phyloP scores from a whole-genome alignment of 176 grass and related monocot species.

The Dactylis glomerata region DNA sequence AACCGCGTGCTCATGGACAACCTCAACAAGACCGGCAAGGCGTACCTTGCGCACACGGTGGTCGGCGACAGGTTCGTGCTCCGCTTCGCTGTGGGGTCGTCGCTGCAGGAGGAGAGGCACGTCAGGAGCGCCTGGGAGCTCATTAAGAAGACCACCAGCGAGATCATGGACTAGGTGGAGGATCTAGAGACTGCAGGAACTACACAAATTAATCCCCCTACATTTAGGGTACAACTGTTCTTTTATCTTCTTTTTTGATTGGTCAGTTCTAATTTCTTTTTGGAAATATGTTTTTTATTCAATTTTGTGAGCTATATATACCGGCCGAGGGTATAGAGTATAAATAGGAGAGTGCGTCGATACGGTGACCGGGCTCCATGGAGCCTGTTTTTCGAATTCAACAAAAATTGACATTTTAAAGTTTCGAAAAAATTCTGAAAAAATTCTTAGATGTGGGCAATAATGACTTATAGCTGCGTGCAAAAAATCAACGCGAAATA shows the following conservation, averaged over 20 bases:
- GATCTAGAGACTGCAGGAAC: not conserved
- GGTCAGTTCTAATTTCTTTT: not conserved
- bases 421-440: too few relatives aligned
- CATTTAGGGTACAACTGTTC: not conserved
- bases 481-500: too few relatives aligned
- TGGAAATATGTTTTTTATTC: not conserved
- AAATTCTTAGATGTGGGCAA: too few relatives aligned
- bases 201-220: not conserved
- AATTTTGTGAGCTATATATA: not conserved
- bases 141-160: not conserved
- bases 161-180: not conserved
- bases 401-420: too few relatives aligned
- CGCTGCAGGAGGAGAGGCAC: conserved; percentile 2
- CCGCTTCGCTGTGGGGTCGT: not conserved
- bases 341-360: too few relatives aligned
- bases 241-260: not conserved
- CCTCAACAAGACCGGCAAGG: not conserved
- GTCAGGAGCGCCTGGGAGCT: not conserved
- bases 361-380: too few relatives aligned
- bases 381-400: too few relatives aligned
- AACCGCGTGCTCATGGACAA: not conserved
- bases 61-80: not conserved
- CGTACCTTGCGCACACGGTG: not conserved
- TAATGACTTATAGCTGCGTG: too few relatives aligned
- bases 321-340: too few relatives aligned